Percentiles rank a stretch among this genome's conserved stretches.
Evolutionary conservation across 345 rosid species (phyloP).

Genomic region (Luvunga scandens): DNA sequence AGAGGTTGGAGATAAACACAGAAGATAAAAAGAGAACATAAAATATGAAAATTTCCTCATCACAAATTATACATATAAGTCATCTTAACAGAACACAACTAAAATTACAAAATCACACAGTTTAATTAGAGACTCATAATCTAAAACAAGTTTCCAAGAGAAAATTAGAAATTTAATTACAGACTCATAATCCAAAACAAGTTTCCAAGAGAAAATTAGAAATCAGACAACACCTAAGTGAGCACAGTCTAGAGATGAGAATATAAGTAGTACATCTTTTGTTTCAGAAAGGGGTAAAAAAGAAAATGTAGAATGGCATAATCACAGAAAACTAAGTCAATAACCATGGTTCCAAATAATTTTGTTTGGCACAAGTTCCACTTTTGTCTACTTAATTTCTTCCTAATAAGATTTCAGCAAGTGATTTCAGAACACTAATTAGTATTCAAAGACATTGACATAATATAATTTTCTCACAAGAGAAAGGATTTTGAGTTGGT

Average conservation of each 20-base stretch:
- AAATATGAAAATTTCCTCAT: too few relatives aligned
- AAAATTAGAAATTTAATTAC: too few relatives aligned
- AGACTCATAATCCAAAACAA: neutral
- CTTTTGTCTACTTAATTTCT: neutral
- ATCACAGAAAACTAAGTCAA: neutral
- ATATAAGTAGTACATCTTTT: neutral
- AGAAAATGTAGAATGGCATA: too few relatives aligned
- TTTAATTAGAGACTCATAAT: neutral
- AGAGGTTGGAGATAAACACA: too few relatives aligned
- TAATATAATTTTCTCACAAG: too few relatives aligned
- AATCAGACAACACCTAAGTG: neutral
- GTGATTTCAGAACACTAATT: too few relatives aligned
- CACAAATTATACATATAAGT: neutral
- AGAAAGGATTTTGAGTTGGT: too few relatives aligned
- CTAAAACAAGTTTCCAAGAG: neutral
- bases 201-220: neutral
- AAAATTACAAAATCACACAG: neutral
- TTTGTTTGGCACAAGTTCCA: neutral
- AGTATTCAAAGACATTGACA: too few relatives aligned
- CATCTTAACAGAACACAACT: neutral
- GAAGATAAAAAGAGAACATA: too few relatives aligned
- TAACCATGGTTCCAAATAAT: neutral
- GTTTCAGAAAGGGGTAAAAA: neutral
- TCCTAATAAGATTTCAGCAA: neutral
- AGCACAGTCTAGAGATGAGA: neutral